phyloP scores from a whole-genome alignment of 2,329 filamentous ascomycete species.

The Ophiostoma montium region DNA sequence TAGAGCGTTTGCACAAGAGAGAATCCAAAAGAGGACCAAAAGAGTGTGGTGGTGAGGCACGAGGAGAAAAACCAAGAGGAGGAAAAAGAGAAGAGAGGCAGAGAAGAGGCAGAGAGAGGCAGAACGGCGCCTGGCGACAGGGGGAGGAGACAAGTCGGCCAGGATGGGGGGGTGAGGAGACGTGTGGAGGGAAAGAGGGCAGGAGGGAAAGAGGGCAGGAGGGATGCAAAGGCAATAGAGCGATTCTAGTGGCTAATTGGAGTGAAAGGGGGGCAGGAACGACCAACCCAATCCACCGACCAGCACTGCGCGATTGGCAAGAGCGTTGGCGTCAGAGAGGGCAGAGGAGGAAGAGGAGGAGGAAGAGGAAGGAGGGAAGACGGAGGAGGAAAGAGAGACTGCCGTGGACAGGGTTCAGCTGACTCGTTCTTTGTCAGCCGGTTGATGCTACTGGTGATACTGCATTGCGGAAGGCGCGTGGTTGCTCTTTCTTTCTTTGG shows the following conservation, averaged over 20 bases:
- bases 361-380: background rate
- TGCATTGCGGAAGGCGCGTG: no score
- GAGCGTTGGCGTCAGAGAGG: background rate
- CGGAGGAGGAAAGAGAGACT: background rate
- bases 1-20: slow-evolving; percentile 1
- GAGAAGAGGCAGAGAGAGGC: background rate
- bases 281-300: background rate
- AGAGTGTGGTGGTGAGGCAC: slow-evolving; percentile 8
- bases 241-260: background rate
- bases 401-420: background rate
- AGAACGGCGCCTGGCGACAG: background rate
- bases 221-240: background rate
- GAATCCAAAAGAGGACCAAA: slow-evolving; percentile 4
- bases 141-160: background rate
- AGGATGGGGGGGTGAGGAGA: background rate
- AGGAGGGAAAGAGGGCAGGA: slow-evolving; percentile 1
- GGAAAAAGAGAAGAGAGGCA: background rate
- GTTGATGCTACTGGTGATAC: no score
- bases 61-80: background rate
- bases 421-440: no score
- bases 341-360: background rate
- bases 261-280: slow-evolving; percentile 1
- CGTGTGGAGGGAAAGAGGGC: slow-evolving; percentile 2
- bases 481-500: no score
- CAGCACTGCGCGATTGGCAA: background rate